Percentiles rank a stretch among this genome's conserved stretches.
These are phyloP conservation scores for Naganishia onofrii DNA, from an alignment of 768 basidiomycete species.

Conservation along the genomic window DNA sequence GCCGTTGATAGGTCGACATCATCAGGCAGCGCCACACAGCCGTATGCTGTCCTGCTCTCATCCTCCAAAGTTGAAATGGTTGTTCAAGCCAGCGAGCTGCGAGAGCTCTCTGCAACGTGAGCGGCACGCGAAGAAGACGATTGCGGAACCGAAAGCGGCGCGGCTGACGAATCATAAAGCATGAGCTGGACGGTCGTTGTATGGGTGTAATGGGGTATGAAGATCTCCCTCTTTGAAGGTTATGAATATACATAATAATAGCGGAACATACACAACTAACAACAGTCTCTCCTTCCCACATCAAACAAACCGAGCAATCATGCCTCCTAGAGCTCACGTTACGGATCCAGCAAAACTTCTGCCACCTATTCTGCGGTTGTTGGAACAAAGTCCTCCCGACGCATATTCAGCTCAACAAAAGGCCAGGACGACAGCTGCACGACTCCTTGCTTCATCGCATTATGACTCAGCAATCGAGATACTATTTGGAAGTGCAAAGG, in stretches of 20 bases:
- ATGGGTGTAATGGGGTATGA: no score
- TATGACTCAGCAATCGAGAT: slow-evolving; percentile 86
- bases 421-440: slow-evolving; percentile 87
- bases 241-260: not conserved
- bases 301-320: slow-evolving; percentile 17
- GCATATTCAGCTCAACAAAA: slow-evolving; percentile 94
- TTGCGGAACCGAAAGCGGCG: no score
- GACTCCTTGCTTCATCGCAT: slow-evolving; percentile 60
- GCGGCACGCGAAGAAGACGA: no score
- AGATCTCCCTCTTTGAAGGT: no score
- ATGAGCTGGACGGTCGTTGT: no score
- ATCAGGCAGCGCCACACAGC: no score
- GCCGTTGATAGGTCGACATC: no score
- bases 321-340: slow-evolving; percentile 44
- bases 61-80: no score
- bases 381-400: slow-evolving; percentile 62
- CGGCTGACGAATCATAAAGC: no score
- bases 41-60: no score
- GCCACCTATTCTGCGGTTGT: slow-evolving; percentile 44
- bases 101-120: no score
- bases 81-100: no score
- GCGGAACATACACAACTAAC: not conserved
- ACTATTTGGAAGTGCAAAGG: slow-evolving; percentile 82
- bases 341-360: slow-evolving; percentile 41
- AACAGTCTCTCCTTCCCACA: not conserved